These are phyloP conservation scores for Kwoniella bestiolae DNA, from an alignment of 768 basidiomycete species.

Conservation along the genomic window DNA sequence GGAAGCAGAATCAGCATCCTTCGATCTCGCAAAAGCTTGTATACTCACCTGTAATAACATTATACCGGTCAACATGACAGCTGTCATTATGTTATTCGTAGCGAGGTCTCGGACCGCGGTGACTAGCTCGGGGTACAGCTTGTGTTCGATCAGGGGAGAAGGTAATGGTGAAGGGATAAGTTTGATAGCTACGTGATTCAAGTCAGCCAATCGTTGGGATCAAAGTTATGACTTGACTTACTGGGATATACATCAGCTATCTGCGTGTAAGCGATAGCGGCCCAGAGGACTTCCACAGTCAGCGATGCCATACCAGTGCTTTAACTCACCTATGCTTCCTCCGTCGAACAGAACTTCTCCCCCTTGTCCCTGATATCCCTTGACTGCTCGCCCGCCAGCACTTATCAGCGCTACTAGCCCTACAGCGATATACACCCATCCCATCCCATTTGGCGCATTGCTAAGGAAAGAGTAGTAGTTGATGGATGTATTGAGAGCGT, in stretches of 20 bases:
- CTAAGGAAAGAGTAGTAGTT: conserved; percentile 54
- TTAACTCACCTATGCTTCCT: conserved; percentile 51
- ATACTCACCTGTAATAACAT: conserved; percentile 57
- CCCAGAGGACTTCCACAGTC: conserved; percentile 34
- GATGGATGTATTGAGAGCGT: conserved; percentile 49
- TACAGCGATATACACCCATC: conserved; percentile 43
- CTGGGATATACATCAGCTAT: conserved; percentile 46
- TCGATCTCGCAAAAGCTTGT: no score
- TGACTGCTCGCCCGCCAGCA: conserved; percentile 43
- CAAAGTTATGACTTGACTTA: conserved; percentile 21
- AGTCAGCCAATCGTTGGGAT: background rate
- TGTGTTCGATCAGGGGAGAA: conserved; percentile 16
- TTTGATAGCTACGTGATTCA: conserved; percentile 37
- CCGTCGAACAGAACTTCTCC: conserved; percentile 58
- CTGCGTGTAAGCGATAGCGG: conserved; percentile 46
- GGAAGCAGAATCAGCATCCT: background rate
- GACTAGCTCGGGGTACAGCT: conserved; percentile 39
- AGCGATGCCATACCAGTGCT: background rate
- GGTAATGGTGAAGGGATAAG: conserved; percentile 43
- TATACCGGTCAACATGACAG: conserved; percentile 57
- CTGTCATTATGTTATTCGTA: conserved; percentile 54
- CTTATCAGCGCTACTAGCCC: conserved; percentile 43
- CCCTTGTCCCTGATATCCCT: conserved; percentile 41
- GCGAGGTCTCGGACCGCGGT: conserved; percentile 53
- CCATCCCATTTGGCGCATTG: conserved; percentile 42